phyloP scores from a whole-genome alignment of 768 basidiomycete species.

The Russula virescens region DNA sequence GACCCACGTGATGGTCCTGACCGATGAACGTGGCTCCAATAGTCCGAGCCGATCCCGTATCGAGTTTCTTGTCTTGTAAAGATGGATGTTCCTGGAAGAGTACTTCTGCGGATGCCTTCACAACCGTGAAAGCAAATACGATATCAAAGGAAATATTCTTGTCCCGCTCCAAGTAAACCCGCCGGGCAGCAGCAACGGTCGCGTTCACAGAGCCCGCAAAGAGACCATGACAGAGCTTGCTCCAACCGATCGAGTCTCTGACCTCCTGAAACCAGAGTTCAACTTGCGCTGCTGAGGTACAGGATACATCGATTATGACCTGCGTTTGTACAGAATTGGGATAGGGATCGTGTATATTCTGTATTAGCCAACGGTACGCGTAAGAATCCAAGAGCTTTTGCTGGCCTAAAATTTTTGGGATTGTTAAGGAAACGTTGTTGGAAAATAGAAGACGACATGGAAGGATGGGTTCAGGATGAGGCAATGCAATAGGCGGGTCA shows the following conservation, averaged over 20 bases:
- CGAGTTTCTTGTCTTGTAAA: neutral
- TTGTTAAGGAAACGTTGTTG: neutral
- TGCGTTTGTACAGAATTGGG: constrained; percentile 31
- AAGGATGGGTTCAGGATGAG: neutral
- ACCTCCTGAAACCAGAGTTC: constrained; percentile 24
- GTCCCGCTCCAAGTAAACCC: constrained; percentile 27
- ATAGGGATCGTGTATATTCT: constrained; percentile 47
- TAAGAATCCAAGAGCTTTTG: neutral
- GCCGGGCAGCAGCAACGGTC: constrained; percentile 28
- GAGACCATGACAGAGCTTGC: constrained; percentile 8
- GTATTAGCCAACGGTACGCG: constrained; percentile 11
- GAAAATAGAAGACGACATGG: constrained; percentile 6
- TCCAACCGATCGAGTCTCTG: constrained; percentile 26
- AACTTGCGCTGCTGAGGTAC: constrained; percentile 6
- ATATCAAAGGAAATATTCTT: constrained; percentile 12
- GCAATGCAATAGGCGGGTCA: neutral
- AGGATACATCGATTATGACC: constrained; percentile 6
- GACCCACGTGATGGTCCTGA: neutral
- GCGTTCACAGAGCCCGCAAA: constrained; percentile 28
- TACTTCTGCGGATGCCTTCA: constrained; percentile 29
- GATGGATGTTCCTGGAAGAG: constrained; percentile 29
- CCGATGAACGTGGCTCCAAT: neutral
- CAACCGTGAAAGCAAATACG: constrained; percentile 24
- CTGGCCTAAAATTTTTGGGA: neutral
- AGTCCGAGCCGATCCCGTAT: neutral